Conservation (phyloP, 768 basidiomycete genomes). For the Neoboletus magnificus region DNA sequence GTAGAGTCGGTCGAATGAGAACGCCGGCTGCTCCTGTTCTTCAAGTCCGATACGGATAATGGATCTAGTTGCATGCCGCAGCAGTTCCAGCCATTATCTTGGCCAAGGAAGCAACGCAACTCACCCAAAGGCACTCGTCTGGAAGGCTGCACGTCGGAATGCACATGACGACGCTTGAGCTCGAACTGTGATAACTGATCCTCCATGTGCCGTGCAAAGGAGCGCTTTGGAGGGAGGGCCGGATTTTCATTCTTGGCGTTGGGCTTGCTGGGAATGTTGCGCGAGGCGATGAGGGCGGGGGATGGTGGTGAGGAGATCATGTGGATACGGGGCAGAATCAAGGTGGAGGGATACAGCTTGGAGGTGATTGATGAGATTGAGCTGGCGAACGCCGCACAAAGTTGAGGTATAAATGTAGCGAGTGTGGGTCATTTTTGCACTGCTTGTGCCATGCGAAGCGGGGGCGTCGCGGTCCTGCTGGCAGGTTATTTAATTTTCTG, state of each 20-base stretch:
- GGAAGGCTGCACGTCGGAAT: not conserved
- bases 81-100: not conserved
- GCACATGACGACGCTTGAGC: constrained; percentile 22
- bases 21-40: constrained; percentile 14
- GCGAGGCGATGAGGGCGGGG: constrained; percentile 1
- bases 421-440: constrained; percentile 24
- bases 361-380: constrained; percentile 12
- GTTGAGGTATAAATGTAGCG: constrained; percentile 25
- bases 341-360: constrained; percentile 5
- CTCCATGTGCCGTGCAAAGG: constrained; percentile 17
- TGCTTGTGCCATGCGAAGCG: constrained; percentile 21
- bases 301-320: constrained; percentile 22
- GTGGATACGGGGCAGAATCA: constrained; percentile 3
- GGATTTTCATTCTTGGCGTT: constrained; percentile 12
- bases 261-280: not conserved
- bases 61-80: constrained; percentile 22
- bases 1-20: constrained; percentile 3
- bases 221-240: constrained; percentile 19
- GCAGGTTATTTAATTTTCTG: not conserved
- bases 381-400: constrained; percentile 1
- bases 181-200: constrained; percentile 11
- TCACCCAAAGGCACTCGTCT: constrained; percentile 27
- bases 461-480: constrained; percentile 1
- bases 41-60: constrained; percentile 20
- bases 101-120: constrained; percentile 4